Evolutionary conservation across 371 early-diverging fungal species (phyloP).

Genomic region (Circinella minor): DNA sequence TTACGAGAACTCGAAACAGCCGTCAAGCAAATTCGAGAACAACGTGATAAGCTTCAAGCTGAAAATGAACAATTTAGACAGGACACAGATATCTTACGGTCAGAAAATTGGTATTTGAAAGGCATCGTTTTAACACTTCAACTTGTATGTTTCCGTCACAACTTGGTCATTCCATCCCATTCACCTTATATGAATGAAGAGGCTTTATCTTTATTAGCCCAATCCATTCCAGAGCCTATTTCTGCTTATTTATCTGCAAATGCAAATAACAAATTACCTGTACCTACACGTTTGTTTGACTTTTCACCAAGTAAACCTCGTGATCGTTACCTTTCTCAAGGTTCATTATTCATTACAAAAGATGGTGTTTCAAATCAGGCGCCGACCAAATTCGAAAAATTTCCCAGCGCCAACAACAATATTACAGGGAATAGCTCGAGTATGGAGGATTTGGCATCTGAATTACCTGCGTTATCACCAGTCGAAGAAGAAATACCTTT

Average conservation of each 20-base stretch:
- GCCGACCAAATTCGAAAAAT: neutral
- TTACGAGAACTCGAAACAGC: conserved; percentile 68
- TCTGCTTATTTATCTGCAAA: conserved; percentile 45
- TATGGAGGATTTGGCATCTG: conserved; percentile 7
- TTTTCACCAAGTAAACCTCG: conserved; percentile 35
- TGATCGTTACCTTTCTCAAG: conserved; percentile 34
- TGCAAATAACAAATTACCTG: conserved; percentile 44
- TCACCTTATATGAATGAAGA: conserved; percentile 46
- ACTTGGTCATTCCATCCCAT: conserved; percentile 49
- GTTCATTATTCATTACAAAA: conserved; percentile 39
- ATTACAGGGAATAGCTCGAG: neutral
- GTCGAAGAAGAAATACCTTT: conserved; percentile 2
- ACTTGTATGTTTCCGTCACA: conserved; percentile 50
- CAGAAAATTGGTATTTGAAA: conserved; percentile 69
- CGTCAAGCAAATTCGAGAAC: conserved; percentile 66
- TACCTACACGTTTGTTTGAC: conserved; percentile 27
- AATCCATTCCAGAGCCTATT: conserved; percentile 45
- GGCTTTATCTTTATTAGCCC: conserved; percentile 36
- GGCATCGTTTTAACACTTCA: conserved; percentile 61
- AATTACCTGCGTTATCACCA: conserved; percentile 5
- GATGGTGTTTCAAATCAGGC: conserved; percentile 25
- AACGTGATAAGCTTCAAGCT: conserved; percentile 43
- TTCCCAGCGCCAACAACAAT: conserved; percentile 4
- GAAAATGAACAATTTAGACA: conserved; percentile 60
- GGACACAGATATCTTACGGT: conserved; percentile 56